A percentile compares a stretch with the other conserved stretches of the same genome.
Evolutionary conservation across 2,329 filamentous ascomycete species (phyloP).

Genomic region (Pseudogymnoascus sp.): DNA sequence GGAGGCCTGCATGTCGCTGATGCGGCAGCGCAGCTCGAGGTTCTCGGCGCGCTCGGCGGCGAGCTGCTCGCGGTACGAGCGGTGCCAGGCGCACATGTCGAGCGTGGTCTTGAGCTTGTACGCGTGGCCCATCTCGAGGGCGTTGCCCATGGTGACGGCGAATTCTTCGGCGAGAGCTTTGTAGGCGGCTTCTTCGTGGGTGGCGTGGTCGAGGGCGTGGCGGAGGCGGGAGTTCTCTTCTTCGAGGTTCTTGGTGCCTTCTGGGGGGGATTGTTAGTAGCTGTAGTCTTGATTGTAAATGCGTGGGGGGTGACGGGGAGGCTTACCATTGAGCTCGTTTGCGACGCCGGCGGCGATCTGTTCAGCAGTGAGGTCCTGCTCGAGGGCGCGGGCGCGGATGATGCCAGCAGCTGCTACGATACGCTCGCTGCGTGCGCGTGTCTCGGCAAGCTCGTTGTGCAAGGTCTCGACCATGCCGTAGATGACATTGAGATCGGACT

Average conservation of each 20-base stretch:
- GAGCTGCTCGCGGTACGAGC: conserved; percentile 55
- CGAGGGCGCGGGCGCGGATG: conserved; percentile 48
- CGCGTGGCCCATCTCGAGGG: conserved; percentile 56
- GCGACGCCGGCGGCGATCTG: conserved; percentile 48
- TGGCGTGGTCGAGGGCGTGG: conserved; percentile 53
- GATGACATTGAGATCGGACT: conserved; percentile 60
- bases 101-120: conserved; percentile 56
- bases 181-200: conserved; percentile 52
- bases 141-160: conserved; percentile 45
- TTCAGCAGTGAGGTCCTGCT: conserved; percentile 46
- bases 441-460: conserved; percentile 53
- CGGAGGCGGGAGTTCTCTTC: conserved; percentile 51
- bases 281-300: conserved; percentile 8
- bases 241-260: conserved; percentile 52
- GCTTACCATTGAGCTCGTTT: conserved; percentile 48
- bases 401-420: conserved; percentile 55
- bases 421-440: conserved; percentile 51
- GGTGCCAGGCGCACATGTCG: conserved; percentile 57
- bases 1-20: conserved; percentile 57
- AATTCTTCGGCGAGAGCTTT: conserved; percentile 46
- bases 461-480: conserved; percentile 60
- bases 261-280: conserved; percentile 28
- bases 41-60: conserved; percentile 59
- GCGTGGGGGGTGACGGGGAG: no score
- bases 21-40: conserved; percentile 52